Evolutionary conservation across 1,139 yeast species (phyloP).

Genomic region (Blastobotrys aristatus): DNA sequence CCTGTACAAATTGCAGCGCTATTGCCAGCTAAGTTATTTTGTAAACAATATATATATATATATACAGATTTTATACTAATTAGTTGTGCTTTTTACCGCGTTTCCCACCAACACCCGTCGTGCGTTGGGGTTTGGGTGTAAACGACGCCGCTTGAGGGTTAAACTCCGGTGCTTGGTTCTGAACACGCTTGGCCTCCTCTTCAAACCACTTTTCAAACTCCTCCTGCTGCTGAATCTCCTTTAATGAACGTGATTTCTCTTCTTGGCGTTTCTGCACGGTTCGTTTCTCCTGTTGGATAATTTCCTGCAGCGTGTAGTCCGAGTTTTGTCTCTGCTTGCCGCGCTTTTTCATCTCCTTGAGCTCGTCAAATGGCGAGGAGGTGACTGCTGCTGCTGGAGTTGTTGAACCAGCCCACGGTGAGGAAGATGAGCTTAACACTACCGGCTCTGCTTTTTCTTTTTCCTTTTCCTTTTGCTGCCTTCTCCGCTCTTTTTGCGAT

Average conservation of each 20-base stretch:
- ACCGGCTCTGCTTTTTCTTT: not conserved
- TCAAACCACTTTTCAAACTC: conserved; percentile 83
- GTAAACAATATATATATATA: too few species aligned
- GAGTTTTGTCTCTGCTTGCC: conserved; percentile 19
- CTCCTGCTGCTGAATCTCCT: conserved; percentile 72
- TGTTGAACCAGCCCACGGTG: conserved; percentile 17
- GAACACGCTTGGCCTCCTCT: conserved; percentile 41
- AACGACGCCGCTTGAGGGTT: too few species aligned
- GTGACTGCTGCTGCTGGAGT: not conserved
- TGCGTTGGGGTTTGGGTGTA: too few species aligned
- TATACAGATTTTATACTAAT: too few species aligned
- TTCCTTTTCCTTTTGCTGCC: conserved; percentile 23
- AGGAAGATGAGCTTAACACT: not conserved
- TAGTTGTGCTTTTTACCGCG: not conserved
- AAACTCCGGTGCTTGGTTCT: too few species aligned
- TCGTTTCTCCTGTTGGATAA: conserved; percentile 47
- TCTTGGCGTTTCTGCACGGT: conserved; percentile 38
- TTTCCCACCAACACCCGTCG: not conserved
- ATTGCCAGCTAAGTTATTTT: conserved; percentile 4
- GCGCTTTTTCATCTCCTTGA: conserved; percentile 15
- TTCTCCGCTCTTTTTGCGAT: conserved; percentile 52
- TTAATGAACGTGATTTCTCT: conserved; percentile 43
- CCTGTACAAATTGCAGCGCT: conserved; percentile 17
- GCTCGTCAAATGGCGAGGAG: conserved; percentile 16
- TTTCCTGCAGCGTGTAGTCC: conserved; percentile 30